Evolutionary conservation across 192 early-diverging fungal genomes (phyloP).

Genomic region (Oehlia diaphana): DNA sequence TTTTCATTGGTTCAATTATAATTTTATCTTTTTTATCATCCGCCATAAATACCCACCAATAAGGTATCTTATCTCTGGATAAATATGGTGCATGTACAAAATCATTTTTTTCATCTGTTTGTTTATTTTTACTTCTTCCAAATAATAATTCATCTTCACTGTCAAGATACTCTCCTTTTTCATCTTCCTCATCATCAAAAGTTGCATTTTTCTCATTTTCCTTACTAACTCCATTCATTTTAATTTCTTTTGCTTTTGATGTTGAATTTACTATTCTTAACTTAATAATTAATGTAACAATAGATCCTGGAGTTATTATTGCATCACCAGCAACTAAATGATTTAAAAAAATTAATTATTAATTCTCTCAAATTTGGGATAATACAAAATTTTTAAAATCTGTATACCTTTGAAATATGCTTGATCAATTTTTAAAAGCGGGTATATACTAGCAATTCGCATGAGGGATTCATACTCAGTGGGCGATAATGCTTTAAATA

Average conservation of each 20-base stretch:
- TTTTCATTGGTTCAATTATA: constrained; percentile 74
- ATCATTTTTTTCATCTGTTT: constrained; percentile 30
- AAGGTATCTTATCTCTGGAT: constrained; percentile 71
- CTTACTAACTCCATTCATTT: constrained; percentile 39
- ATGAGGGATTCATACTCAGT: constrained; percentile 71
- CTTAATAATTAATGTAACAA: constrained; percentile 71
- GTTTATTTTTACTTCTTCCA: constrained; percentile 29
- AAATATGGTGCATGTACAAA: constrained; percentile 69
- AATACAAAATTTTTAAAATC: not conserved
- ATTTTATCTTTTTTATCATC: constrained; percentile 82
- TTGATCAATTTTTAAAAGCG: constrained; percentile 63
- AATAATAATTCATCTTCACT: constrained; percentile 37
- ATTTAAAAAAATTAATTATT: not conserved
- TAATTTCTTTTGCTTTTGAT: constrained; percentile 32
- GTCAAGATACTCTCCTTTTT: constrained; percentile 33
- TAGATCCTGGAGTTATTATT: constrained; percentile 73
- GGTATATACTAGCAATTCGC: constrained; percentile 76
- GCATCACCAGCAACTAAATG: constrained; percentile 65
- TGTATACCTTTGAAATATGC: constrained; percentile 84
- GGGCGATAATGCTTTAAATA: constrained; percentile 37
- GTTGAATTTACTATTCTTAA: constrained; percentile 42
- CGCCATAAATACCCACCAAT: constrained; percentile 92
- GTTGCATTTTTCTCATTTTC: constrained; percentile 35
- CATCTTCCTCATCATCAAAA: constrained; percentile 40
- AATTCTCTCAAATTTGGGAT: not conserved